Percentiles rank a stretch among this genome's conserved stretches.
Conservation (phyloP, 441 rosid species). For the Monsonia emarginata region DNA sequence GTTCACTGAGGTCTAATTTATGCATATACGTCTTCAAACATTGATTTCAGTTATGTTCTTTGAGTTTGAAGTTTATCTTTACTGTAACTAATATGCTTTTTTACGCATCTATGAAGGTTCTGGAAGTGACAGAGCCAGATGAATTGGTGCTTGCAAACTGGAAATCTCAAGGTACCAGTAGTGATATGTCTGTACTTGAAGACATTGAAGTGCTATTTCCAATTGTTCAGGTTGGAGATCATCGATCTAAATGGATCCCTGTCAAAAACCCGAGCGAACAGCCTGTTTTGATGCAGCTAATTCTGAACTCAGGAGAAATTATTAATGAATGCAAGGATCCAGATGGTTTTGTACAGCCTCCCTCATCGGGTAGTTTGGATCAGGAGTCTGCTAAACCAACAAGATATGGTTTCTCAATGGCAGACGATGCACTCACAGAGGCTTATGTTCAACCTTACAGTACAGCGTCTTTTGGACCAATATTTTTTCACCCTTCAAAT, state of each 20-base stretch:
- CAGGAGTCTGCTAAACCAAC: conserved; percentile 20
- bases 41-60: neutral
- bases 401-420: conserved; percentile 43
- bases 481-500: conserved; percentile 51
- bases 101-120: conserved; percentile 26
- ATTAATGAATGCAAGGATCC: conserved; percentile 38
- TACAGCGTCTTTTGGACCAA: conserved; percentile 51
- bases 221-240: conserved; percentile 43
- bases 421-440: conserved; percentile 41
- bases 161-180: conserved; percentile 49
- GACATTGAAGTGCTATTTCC: conserved; percentile 43
- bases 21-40: neutral
- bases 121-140: conserved; percentile 33
- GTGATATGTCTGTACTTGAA: conserved; percentile 44
- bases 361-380: conserved; percentile 21
- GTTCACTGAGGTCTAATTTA: neutral
- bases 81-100: conserved; percentile 12
- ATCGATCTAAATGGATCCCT: conserved; percentile 44
- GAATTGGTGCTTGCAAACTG: conserved; percentile 43
- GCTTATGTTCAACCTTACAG: conserved; percentile 48
- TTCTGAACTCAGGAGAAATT: conserved; percentile 54
- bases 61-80: neutral
- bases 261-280: conserved; percentile 56
- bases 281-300: conserved; percentile 65
- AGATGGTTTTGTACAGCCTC: conserved; percentile 27